Evolutionary conservation across 495 filamentous ascomycete genomes (phyloP).

Genomic region (Terfezia boudieri): DNA sequence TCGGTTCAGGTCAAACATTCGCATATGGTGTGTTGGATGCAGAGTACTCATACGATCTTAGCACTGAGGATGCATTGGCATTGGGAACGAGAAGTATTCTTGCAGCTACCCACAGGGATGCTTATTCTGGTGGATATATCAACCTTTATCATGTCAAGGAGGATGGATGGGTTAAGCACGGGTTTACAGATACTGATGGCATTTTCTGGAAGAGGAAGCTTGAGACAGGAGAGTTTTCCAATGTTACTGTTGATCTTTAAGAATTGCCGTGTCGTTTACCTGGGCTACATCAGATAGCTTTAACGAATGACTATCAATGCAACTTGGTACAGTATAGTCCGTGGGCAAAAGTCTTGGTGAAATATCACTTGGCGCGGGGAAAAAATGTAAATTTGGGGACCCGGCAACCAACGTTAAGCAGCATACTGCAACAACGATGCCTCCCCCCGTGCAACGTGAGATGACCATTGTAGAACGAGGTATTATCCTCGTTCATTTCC

Average conservation of each 20-base stretch:
- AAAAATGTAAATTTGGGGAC: too few relatives aligned
- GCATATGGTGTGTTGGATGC: slow-evolving; percentile 95
- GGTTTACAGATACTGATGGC: slow-evolving; percentile 83
- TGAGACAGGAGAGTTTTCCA: slow-evolving; percentile 93
- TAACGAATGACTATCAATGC: too few relatives aligned
- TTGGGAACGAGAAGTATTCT: slow-evolving; percentile 78
- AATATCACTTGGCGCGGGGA: too few relatives aligned
- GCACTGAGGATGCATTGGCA: slow-evolving; percentile 65
- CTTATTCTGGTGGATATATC: slow-evolving; percentile 94
- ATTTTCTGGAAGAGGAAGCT: slow-evolving; percentile 99
- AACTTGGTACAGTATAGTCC: too few relatives aligned
- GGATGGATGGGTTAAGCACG: slow-evolving; percentile 93
- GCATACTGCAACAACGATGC: too few relatives aligned
- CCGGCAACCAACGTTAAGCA: too few relatives aligned
- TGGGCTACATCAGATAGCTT: too few relatives aligned
- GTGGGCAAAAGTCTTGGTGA: too few relatives aligned
- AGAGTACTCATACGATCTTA: slow-evolving; percentile 76
- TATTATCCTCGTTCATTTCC: too few relatives aligned
- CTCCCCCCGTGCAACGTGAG: too few relatives aligned
- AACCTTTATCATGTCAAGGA: slow-evolving; percentile 98
- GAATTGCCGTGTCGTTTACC: too few relatives aligned
- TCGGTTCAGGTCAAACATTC: slow-evolving; percentile 93
- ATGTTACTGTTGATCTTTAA: slow-evolving; percentile 61
- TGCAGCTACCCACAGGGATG: slow-evolving; percentile 93
- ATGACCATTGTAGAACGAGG: too few relatives aligned